These are phyloP conservation scores for Auriscalpium orientale DNA, from an alignment of 768 basidiomycete species.

Conservation along the genomic window DNA sequence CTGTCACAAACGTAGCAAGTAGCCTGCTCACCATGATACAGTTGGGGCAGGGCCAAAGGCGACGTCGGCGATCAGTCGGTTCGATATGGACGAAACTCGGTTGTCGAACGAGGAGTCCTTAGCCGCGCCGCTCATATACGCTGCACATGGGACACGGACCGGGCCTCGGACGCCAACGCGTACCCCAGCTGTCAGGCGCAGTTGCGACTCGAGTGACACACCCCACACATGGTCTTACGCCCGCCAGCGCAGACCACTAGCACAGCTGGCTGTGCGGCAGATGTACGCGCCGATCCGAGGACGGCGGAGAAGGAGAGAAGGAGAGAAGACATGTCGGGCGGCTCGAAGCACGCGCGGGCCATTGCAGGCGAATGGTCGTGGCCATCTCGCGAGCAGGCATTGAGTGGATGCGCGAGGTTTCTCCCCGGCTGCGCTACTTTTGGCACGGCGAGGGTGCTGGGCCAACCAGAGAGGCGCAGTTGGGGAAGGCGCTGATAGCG, in stretches of 20 bases:
- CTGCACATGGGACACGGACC: background rate
- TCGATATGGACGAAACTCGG: background rate
- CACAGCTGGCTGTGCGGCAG: background rate
- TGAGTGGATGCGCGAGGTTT: conserved; percentile 1
- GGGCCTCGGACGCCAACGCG: background rate
- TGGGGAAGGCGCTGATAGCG: background rate
- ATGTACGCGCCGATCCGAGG: background rate
- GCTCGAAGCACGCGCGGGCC: background rate
- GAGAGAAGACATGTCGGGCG: background rate
- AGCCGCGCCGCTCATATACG: conserved; percentile 1
- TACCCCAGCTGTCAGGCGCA: background rate
- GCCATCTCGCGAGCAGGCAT: background rate
- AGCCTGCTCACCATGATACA: background rate
- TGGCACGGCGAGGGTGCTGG: background rate
- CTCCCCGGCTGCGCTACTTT: background rate
- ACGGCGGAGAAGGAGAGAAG: background rate
- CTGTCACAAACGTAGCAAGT: background rate
- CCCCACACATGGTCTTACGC: background rate
- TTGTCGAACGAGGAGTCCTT: background rate
- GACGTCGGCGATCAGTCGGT: conserved; percentile 1
- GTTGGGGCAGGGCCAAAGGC: background rate
- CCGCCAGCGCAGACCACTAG: background rate
- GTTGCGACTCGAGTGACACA: background rate
- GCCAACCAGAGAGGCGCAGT: background rate
- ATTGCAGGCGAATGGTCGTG: conserved; percentile 1